A percentile compares a stretch with the other conserved stretches of the same genome.
Evolutionary conservation across 2,329 filamentous ascomycete genomes (phyloP).

Genomic region (Penicillium sclerotigenum): DNA sequence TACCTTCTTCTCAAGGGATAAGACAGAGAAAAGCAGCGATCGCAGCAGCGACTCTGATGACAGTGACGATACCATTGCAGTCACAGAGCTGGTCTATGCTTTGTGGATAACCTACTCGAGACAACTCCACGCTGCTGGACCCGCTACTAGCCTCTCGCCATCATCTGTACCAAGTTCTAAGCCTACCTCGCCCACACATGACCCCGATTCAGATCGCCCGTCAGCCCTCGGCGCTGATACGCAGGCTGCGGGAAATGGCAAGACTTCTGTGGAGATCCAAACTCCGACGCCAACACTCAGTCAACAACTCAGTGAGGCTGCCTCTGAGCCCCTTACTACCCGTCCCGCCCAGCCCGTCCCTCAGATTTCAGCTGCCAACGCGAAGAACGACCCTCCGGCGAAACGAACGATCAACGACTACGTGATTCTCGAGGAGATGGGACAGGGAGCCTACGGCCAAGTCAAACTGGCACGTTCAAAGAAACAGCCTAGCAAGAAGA

Average conservation of each 20-base stretch:
- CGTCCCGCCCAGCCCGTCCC: slow-evolving; percentile 40
- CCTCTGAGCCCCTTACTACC: slow-evolving; percentile 45
- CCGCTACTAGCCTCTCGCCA: slow-evolving; percentile 54
- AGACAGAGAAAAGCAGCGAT: slow-evolving; percentile 65
- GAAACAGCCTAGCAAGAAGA: slow-evolving; percentile 69
- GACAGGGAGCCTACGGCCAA: slow-evolving; percentile 94
- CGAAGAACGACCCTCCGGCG: slow-evolving; percentile 37
- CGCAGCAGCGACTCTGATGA: slow-evolving; percentile 53
- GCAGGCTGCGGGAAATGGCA: slow-evolving; percentile 22
- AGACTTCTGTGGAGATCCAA: slow-evolving; percentile 33
- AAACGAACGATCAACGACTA: slow-evolving; percentile 92
- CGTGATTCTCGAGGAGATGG: slow-evolving; percentile 94
- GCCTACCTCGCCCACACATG: slow-evolving; percentile 68
- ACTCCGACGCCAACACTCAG: slow-evolving; percentile 49
- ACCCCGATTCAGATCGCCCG: slow-evolving; percentile 74
- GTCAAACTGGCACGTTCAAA: slow-evolving; percentile 92
- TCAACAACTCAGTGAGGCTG: slow-evolving; percentile 51
- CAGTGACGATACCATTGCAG: slow-evolving; percentile 44
- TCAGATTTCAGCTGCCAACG: slow-evolving; percentile 24
- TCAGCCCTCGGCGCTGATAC: slow-evolving; percentile 36
- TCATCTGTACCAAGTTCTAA: slow-evolving; percentile 61
- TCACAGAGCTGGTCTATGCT: slow-evolving; percentile 82
- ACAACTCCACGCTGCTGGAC: slow-evolving; percentile 75
- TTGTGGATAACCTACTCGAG: slow-evolving; percentile 97
- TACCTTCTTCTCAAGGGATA: slow-evolving; percentile 58